Evolutionary conservation across 2,329 filamentous ascomycete species (phyloP), one percentile per base, ranked within the genome.

Genomic region (Scytalidium lignicola): DNA sequence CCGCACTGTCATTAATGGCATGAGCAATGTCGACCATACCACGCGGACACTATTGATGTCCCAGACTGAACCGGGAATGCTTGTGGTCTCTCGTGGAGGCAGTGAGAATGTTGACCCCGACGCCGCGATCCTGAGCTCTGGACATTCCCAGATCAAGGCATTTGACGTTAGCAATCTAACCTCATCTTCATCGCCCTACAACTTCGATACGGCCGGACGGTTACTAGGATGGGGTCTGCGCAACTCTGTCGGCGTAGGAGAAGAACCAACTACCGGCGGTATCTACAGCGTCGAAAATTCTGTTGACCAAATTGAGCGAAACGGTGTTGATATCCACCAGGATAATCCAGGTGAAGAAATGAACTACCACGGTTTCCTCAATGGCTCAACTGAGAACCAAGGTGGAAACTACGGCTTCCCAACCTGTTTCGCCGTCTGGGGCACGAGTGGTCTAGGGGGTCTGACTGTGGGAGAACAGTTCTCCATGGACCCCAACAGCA

Each of bases 321-420:
- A 74, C 43, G 78, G 76, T 9, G 56, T 72, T n/a, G 81, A 86
- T 52, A 75, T 88, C 41, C 81, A 86, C 56, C 65, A 79, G 51
- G 73, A 86, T 58, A 90, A 90, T 59, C 86, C 86, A 0, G 86
- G 75, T 15, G 86, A 90, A 61, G 83, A 90, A 65, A 67, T 90
- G 63, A 89, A 90, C 65, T 88, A 80, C 63, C 79, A 86, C 51
- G 85, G 86, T 3, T 76, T 74, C 50, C 69, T 87, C 3, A 58
- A 58, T 37, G 48, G 19, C 2, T 59, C 64, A 13, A 55, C 55
- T 0, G 61, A 58, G 10, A 48, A 62, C 18, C 63, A 68, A 48
- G 71, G 70, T 15, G 66, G 65, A 2, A 88, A 88, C 64, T 85
- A 84, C 59, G 86, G 86, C 19, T 90, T 89, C 60, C 86, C 86